phyloP scores from a whole-genome alignment of 305 asterid species.

The Fraxinus sp. region DNA sequence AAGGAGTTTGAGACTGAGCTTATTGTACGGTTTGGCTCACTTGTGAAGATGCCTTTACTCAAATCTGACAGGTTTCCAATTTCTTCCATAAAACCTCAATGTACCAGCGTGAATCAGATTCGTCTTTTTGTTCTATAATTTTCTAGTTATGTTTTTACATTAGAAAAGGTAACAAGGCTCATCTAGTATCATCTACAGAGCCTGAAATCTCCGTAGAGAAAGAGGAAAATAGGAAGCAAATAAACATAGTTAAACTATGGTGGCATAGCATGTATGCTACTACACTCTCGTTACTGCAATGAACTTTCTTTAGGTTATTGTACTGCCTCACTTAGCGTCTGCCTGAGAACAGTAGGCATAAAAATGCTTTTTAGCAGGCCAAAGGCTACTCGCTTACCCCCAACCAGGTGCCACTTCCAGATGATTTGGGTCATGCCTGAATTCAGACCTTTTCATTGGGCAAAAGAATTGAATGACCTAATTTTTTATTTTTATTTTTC shows the following conservation, averaged over 20 bases:
- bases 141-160: neutral
- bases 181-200: neutral
- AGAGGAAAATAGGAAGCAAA: neutral
- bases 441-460: neutral
- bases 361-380: neutral
- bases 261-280: neutral
- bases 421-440: neutral
- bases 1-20: conserved; percentile 80
- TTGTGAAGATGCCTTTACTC: conserved; percentile 91
- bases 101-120: conserved; percentile 6
- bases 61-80: conserved; percentile 61
- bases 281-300: neutral
- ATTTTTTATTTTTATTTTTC: neutral
- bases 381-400: neutral
- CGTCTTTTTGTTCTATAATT: conserved; percentile 7
- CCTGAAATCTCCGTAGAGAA: neutral
- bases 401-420: neutral
- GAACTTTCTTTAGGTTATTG: conserved; percentile 1
- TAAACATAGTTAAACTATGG: neutral
- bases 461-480: conserved; percentile 2
- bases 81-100: conserved; percentile 14
- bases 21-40: conserved; percentile 83
- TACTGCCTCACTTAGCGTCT: neutral
- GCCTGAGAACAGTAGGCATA: neutral
- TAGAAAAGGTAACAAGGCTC: neutral